Conservation (phyloP, 108 stramenopile species). For the Pseudonitzschia multistriata region DNA sequence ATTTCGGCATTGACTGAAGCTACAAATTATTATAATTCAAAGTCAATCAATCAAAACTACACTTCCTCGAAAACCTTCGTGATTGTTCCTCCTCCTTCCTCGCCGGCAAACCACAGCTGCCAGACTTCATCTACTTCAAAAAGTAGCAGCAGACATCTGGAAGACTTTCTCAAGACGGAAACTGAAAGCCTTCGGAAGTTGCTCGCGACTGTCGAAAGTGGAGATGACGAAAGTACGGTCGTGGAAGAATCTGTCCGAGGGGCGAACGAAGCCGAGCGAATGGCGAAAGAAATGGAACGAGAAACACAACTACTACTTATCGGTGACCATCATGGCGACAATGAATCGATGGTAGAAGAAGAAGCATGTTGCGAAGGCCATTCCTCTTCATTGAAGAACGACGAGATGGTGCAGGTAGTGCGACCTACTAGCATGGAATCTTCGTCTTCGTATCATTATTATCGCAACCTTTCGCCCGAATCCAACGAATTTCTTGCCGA, state of each 20-base stretch:
- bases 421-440: no score
- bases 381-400: background rate
- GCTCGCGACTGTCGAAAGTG: background rate
- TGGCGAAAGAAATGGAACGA: conserved; percentile 42
- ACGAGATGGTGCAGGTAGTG: background rate
- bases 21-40: conserved; percentile 19
- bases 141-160: conserved; percentile 19
- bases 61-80: background rate
- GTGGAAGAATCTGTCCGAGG: conserved; percentile 23
- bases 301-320: background rate
- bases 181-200: conserved; percentile 44
- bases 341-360: background rate
- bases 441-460: no score
- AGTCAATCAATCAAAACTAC: background rate
- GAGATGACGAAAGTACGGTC: background rate
- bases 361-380: background rate
- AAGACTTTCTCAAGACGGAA: conserved; percentile 45
- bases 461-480: background rate
- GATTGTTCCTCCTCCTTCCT: background rate
- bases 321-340: background rate
- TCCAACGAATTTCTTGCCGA: background rate
- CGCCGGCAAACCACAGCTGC: background rate
- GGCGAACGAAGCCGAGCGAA: conserved; percentile 43
- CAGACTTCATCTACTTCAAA: conserved; percentile 14
- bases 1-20: conserved; percentile 47